phyloP scores from a whole-genome alignment of 1,139 yeast genomes.

The Candida pseudocylindracea region DNA sequence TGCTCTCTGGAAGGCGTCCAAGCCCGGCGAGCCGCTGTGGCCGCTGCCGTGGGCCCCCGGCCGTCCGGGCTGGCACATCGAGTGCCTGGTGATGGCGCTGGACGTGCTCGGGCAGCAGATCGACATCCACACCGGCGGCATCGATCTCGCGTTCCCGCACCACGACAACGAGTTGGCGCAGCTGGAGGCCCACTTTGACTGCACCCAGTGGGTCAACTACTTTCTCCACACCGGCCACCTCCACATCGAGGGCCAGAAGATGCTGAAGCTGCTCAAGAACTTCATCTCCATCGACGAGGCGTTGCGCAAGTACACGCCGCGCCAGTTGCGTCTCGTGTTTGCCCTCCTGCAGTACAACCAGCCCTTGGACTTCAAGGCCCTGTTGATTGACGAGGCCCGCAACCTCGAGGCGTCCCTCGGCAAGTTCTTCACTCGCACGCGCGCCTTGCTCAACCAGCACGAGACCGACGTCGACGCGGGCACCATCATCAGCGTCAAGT shows the following conservation, averaged over 20 bases:
- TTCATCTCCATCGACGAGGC: constrained; percentile 93
- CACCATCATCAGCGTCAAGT: constrained; percentile 29
- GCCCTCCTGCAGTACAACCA: constrained; percentile 85
- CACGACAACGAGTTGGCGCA: constrained; percentile 98
- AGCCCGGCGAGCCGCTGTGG: constrained; percentile 97
- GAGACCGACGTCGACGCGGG: constrained; percentile 25
- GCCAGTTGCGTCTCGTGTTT: constrained; percentile 80
- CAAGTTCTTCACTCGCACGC: constrained; percentile 65
- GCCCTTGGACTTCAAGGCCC: constrained; percentile 79
- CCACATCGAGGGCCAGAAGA: constrained; percentile 95
- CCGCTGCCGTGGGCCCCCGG: constrained; percentile 92
- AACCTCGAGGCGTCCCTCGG: constrained; percentile 51
- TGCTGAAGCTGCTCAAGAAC: constrained; percentile 88
- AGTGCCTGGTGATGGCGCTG: constrained; percentile 97
- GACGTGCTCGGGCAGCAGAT: constrained; percentile 64
- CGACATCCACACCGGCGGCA: constrained; percentile 95
- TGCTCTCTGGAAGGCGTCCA: constrained; percentile 92
- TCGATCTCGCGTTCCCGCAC: constrained; percentile 97
- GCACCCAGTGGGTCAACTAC: constrained; percentile 90
- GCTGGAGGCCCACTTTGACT: constrained; percentile 79
- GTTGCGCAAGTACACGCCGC: constrained; percentile 37
- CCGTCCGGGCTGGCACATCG: constrained; percentile 99
- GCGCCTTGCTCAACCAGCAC: constrained; percentile 51
- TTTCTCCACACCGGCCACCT: constrained; percentile 93
- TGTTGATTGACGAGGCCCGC: constrained; percentile 54